Evolutionary conservation across 768 basidiomycete genomes (phyloP).

Genomic region (Suillus discolor): DNA sequence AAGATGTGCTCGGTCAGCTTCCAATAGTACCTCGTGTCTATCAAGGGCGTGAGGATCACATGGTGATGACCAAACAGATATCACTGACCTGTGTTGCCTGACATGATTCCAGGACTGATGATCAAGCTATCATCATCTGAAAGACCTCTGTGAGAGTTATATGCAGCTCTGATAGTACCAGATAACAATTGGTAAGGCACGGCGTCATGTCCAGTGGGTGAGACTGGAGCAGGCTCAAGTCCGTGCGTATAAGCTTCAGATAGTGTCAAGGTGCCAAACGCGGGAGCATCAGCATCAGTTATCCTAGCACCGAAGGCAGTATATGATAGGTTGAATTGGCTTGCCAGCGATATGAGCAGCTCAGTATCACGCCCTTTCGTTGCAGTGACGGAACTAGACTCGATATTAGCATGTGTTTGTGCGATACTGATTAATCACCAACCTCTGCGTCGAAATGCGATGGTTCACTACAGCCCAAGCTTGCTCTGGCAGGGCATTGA

Average conservation of each 20-base stretch:
- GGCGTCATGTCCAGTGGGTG: constrained; percentile 39
- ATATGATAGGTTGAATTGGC: constrained; percentile 58
- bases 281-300: constrained; percentile 33
- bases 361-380: constrained; percentile 45
- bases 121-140: constrained; percentile 38
- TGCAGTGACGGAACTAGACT: constrained; percentile 40
- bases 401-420: background rate
- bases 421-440: constrained; percentile 10
- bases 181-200: constrained; percentile 54
- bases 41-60: background rate
- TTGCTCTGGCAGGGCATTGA: constrained; percentile 83
- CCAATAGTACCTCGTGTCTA: constrained; percentile 51
- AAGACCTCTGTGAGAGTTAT: constrained; percentile 47
- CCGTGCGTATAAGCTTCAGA: constrained; percentile 47
- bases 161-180: constrained; percentile 67
- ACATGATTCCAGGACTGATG: constrained; percentile 56
- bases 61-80: constrained; percentile 1
- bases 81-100: constrained; percentile 53
- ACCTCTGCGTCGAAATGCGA: constrained; percentile 66
- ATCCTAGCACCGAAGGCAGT: constrained; percentile 54
- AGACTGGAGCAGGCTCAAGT: constrained; percentile 72
- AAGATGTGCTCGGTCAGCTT: constrained; percentile 59
- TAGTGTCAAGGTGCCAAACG: constrained; percentile 51
- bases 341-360: constrained; percentile 48
- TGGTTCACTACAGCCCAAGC: constrained; percentile 74